Conservation (phyloP, 1,139 yeast genomes). For the Saccharomyces hybrid region DNA sequence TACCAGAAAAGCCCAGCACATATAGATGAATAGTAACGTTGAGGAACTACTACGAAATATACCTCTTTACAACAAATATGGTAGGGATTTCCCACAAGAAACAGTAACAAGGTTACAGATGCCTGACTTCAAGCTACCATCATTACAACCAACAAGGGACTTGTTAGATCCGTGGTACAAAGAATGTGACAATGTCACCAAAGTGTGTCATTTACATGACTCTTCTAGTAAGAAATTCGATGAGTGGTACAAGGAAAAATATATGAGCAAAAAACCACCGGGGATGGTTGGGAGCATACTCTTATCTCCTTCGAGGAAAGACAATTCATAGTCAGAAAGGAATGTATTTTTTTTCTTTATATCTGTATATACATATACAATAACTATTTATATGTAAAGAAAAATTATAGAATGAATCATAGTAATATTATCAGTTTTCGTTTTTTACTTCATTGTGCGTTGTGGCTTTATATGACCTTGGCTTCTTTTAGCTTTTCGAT, state of each 20-base stretch:
- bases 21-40: slow-evolving; percentile 7
- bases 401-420: slow-evolving; percentile 1
- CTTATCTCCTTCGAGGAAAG: slow-evolving; percentile 22
- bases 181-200: slow-evolving; percentile 17
- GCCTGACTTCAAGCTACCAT: slow-evolving; percentile 17
- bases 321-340: neutral
- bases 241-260: slow-evolving; percentile 22
- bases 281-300: slow-evolving; percentile 20
- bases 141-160: slow-evolving; percentile 16
- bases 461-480: slow-evolving; percentile 40
- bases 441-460: slow-evolving; percentile 4
- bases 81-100: slow-evolving; percentile 18
- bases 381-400: slow-evolving; percentile 3
- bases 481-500: slow-evolving; percentile 67
- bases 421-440: neutral
- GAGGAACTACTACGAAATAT: slow-evolving; percentile 19
- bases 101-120: slow-evolving; percentile 10
- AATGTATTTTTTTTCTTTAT: neutral
- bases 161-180: slow-evolving; percentile 28
- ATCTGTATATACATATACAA: neutral
- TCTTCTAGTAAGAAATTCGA: slow-evolving; percentile 16
- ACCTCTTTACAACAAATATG: slow-evolving; percentile 22
- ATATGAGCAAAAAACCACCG: slow-evolving; percentile 26
- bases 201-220: slow-evolving; percentile 14
- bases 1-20: neutral